A percentile compares a stretch with the other conserved stretches of the same genome.
Conservation (phyloP, 106 monocot genomes). For the Dendrobium nobile region DNA sequence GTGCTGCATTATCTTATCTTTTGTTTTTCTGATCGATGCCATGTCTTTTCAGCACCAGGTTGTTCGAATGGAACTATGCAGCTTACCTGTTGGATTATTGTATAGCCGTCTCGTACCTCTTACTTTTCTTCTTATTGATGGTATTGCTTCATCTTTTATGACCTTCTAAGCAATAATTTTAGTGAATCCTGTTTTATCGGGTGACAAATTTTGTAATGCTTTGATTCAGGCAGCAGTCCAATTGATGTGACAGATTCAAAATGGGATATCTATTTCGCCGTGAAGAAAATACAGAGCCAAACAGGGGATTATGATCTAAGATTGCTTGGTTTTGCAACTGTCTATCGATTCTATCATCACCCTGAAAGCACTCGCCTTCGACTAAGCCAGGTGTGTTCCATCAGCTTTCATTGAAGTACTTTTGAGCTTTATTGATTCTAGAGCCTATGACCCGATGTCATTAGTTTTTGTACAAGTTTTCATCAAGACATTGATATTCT, state of each 20-base stretch:
- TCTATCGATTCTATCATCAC: conserved; percentile 79
- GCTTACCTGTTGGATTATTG: conserved; percentile 47
- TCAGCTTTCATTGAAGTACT: background rate
- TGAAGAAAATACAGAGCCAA: conserved; percentile 34
- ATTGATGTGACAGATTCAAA: conserved; percentile 80
- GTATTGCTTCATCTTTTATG: conserved; percentile 22
- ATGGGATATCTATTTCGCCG: conserved; percentile 82
- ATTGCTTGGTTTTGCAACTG: conserved; percentile 77
- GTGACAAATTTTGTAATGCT: conserved; percentile 1
- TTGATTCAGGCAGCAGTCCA: conserved; percentile 54
- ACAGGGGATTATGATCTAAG: conserved; percentile 19
- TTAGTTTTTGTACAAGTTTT: background rate
- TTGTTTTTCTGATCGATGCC: background rate
- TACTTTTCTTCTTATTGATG: conserved; percentile 87
- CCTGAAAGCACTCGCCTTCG: conserved; percentile 76
- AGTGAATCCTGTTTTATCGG: background rate
- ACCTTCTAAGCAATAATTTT: conserved; percentile 1
- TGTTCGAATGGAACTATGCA: conserved; percentile 51
- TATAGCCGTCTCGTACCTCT: conserved; percentile 80
- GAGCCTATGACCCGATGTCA: background rate
- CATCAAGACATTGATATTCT: background rate
- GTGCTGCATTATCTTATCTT: background rate
- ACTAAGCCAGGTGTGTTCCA: conserved; percentile 72
- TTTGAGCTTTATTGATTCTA: background rate
- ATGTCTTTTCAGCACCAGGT: conserved; percentile 31